phyloP scores from a whole-genome alignment of 2,329 filamentous ascomycete species.

The Paecilomyces fulvus region DNA sequence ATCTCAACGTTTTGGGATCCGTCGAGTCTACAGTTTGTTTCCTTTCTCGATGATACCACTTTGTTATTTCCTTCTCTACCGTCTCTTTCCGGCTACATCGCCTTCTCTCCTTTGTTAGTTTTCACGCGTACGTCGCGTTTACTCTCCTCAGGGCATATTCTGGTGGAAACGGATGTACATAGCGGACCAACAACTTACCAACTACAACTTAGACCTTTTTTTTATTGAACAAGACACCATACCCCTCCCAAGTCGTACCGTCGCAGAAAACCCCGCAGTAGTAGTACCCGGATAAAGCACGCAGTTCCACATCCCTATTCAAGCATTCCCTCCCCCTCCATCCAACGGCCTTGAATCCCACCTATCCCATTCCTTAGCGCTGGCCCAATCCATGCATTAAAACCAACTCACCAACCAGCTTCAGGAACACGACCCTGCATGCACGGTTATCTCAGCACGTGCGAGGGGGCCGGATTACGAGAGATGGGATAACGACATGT shows the following conservation, averaged over 20 bases:
- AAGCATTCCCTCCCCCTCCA: not conserved
- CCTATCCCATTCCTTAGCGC: not conserved
- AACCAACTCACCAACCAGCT: not conserved
- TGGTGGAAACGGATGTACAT: not conserved
- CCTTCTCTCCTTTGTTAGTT: not conserved
- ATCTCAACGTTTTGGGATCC: not conserved
- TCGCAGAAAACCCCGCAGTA: not conserved
- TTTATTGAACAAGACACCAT: not conserved
- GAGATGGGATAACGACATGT: not conserved
- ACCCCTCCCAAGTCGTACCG: not conserved
- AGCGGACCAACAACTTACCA: not conserved
- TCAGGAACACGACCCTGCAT: not conserved
- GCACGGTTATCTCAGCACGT: conserved; percentile 1
- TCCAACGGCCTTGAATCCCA: not conserved
- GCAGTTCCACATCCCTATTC: not conserved
- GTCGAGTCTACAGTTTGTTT: conserved; percentile 2
- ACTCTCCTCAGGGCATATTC: not conserved
- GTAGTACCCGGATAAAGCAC: not conserved
- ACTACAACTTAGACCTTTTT: not conserved
- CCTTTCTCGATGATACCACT: conserved; percentile 5
- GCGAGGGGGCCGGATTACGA: not conserved
- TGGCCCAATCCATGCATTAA: not conserved
- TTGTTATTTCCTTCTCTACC: not conserved
- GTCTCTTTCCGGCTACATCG: not conserved
- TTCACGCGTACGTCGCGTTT: not conserved